Evolutionary conservation across 148 eudicot genomes (phyloP), one percentile per base, ranked within the genome.

Genomic region (Dianthus caryophyllus): DNA sequence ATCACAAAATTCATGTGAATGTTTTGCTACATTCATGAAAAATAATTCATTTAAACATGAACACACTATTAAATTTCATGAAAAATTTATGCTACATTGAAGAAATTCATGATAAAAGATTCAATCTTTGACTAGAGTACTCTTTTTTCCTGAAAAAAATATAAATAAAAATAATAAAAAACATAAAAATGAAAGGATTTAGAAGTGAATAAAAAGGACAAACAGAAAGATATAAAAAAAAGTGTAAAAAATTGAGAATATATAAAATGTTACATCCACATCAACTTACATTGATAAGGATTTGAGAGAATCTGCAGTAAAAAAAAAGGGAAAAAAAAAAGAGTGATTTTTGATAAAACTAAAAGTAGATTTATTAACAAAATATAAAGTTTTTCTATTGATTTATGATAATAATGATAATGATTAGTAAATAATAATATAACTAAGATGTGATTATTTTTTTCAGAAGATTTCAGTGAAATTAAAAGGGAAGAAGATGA

Each of bases 191-290:
- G n/a, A n/a, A 7, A 17, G 27, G 18, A 10, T 50, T 26, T 10
- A 20, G 38, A 59, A 56, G 63, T 66, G 71, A 68, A 43, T 41
- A 46, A 56, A 54, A 16, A n/a, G n/a, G 21, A 39, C 59, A 69
- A 27, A 4, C 4, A 54, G 51, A 41, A 55, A 56, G 15, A 56
- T 9, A n/a, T n/a, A 5, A 20, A 43, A 27, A 7, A 55, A 56
- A 14, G 26, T 17, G 12, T 27, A 6, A 20, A 43, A 27, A 7
- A 14, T 55, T 6, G 52, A 6, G n/a, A 46, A 2, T 44, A 52
- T 17, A 17, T 26, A 20, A n/a, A 30, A 75, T 65, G 65, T 69
- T 11, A 69, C 73, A 75, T 75, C 78, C 26, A 47, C 27, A 63
- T 71, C 68, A 63, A 53, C 46, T 57, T 14, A 41, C 50, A 51